Evolutionary conservation across 345 rosid species (phyloP).

Genomic region (Ceriops tagal): DNA sequence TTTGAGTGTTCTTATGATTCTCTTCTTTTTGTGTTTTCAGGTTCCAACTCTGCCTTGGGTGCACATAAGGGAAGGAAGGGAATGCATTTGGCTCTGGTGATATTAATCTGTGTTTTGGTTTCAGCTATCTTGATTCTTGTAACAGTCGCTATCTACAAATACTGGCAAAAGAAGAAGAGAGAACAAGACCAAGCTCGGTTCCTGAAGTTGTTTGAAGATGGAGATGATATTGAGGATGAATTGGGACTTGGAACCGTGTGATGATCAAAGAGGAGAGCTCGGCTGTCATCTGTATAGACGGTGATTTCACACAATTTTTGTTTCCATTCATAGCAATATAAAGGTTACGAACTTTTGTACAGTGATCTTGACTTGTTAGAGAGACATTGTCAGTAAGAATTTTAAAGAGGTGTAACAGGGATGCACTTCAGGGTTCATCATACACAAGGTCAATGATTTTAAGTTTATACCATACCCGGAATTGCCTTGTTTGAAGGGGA

Average conservation of each 20-base stretch:
- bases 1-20: neutral
- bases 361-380: neutral
- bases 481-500: too few species aligned
- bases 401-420: neutral
- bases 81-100: slow-evolving; percentile 43
- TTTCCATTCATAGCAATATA: neutral
- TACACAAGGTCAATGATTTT: neutral
- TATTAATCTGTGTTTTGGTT: slow-evolving; percentile 39
- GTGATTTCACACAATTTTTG: slow-evolving; percentile 26
- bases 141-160: slow-evolving; percentile 39
- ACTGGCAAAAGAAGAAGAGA: slow-evolving; percentile 73
- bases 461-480: too few species aligned
- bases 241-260: slow-evolving; percentile 45
- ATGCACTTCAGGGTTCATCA: neutral
- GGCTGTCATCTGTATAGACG: slow-evolving; percentile 32
- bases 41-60: slow-evolving; percentile 25
- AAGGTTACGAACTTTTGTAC: neutral
- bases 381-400: neutral
- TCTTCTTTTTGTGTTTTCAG: slow-evolving; percentile 21
- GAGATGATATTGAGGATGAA: slow-evolving; percentile 83
- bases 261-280: slow-evolving; percentile 17
- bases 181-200: slow-evolving; percentile 88
- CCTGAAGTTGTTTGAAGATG: slow-evolving; percentile 82
- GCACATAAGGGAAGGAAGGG: slow-evolving; percentile 21
- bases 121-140: slow-evolving; percentile 35